phyloP scores from a whole-genome alignment of 345 rosid species.

The Euphorbia peplus region DNA sequence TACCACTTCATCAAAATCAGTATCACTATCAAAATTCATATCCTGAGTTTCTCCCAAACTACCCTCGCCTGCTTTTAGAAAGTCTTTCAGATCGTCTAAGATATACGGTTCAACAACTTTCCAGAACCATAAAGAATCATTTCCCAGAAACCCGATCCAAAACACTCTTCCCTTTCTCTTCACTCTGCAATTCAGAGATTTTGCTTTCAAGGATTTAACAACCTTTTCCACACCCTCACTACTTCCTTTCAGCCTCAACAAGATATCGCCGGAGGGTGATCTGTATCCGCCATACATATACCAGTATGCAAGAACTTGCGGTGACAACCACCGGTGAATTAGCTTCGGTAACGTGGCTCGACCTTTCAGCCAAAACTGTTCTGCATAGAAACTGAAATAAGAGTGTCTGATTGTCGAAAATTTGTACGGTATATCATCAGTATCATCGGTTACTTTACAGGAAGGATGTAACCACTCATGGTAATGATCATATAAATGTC shows the following conservation, averaged over 20 bases:
- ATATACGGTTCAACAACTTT: slow-evolving; percentile 64
- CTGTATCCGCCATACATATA: slow-evolving; percentile 72
- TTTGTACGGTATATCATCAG: slow-evolving; percentile 36
- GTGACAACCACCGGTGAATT: slow-evolving; percentile 84
- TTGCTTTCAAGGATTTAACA: slow-evolving; percentile 51
- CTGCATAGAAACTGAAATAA: slow-evolving; percentile 64
- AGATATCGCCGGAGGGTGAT: slow-evolving; percentile 53
- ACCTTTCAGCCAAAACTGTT: slow-evolving; percentile 69
- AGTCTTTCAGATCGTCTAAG: slow-evolving; percentile 47
- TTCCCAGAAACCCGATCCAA: slow-evolving; percentile 80
- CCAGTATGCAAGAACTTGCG: slow-evolving; percentile 71
- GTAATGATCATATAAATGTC: slow-evolving; percentile 57
- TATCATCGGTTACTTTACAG: slow-evolving; percentile 26
- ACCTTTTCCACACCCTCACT: slow-evolving; percentile 51
- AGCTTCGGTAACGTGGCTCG: slow-evolving; percentile 65
- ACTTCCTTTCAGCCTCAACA: slow-evolving; percentile 70
- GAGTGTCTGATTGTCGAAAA: slow-evolving; percentile 57
- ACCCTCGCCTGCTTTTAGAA: slow-evolving; percentile 24
- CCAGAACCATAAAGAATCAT: slow-evolving; percentile 57
- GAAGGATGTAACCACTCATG: slow-evolving; percentile 77
- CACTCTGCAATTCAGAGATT: slow-evolving; percentile 64
- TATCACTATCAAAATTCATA: slow-evolving; percentile 35
- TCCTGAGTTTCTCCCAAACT: slow-evolving; percentile 23
- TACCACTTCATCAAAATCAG: slow-evolving; percentile 32
- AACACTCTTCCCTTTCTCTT: slow-evolving; percentile 68